Evolutionary conservation across 306 rosid species (phyloP), one percentile per base, ranked within the genome.

Genomic region (Cotoneaster glaucophyllus): DNA sequence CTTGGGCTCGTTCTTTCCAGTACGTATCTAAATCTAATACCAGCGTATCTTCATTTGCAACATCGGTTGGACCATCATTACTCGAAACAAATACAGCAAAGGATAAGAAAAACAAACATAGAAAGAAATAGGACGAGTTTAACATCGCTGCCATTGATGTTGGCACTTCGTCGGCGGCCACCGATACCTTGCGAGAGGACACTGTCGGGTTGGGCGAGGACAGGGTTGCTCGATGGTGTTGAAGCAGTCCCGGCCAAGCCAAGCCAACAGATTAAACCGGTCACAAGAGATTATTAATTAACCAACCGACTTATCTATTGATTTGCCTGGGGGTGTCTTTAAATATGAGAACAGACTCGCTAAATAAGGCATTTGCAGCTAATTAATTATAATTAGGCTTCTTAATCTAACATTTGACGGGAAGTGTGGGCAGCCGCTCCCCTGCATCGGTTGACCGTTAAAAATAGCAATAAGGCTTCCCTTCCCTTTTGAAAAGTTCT

Each of bases 1-100:
- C 8, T 18, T 31, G 41, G 3, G 82, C 88, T 57, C 86, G 81
- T n/a, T 14, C 17, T 68, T 78, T 67, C 98, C 98, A 90, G 81
- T 90, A 93, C 4, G 64, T 17, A 70, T 90, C 93, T 39, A 69
- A 82, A 28, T 79, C 80, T 0, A 61, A 3, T 61, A 17, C 22
- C 8, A 2, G 3, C 19, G 14, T n/a, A 57, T 57, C 62, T 57
- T 57, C 62, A 57, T 22, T 57, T n/a, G 24, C 3, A 24, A 6
- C 65, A 11, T 26, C 34, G 65, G 64, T 61, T 50, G 54, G 21
- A 50, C 6, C 18, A 17, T 50, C 54, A 14, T 61, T 13, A 32
- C 66, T 28, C 24, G 85, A 88, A 13, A 74, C 25, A 0, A 70
- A 31, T 44, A 72, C 76, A 61, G 69, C 75, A 52, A 69, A 78